Evolutionary conservation across 352 stramenopile species (phyloP), one percentile per base, ranked within the genome.

Genomic region (Pythium scleroteichum): DNA sequence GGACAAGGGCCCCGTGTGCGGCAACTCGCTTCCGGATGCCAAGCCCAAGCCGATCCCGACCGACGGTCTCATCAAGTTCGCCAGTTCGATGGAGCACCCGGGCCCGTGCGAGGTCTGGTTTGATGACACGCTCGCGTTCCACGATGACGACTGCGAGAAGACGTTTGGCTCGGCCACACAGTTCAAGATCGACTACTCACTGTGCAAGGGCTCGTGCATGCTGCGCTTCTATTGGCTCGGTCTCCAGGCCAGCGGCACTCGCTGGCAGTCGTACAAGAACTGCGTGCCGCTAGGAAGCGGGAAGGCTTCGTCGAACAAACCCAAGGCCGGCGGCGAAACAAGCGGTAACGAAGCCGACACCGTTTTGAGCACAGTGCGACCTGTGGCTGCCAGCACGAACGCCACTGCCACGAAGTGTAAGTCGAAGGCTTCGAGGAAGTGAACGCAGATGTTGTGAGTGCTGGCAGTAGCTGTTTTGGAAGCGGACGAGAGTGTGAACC

Each of bases 221-320:
- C 38, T 64, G 4, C 53, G 35, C 32, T 64, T 59, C 50, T 60
- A 65, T 54, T 64, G 62, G 62, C 62, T 69, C 41, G 53, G 23
- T 2, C 44, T 69, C n/a, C 46, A 69, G n/a, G 35, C 58, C 23
- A 42, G 32, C 5, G 27, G n/a, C 12, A 10, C 22, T 22, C 19
- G 27, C 26, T 45, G 27, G 27, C 29, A 44, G 42, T 50, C 42
- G 10, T 50, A 50, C 42, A 50, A 50, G 42, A 50, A 50, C 42
- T 50, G 42, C 19, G 42, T 50, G 10, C 42, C 42, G 6, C 8
- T 50, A 5, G 23, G 19, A 17, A 14, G 19, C 8, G 32, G 48
- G 6, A 55, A 55, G 48, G 16, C 48, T 7, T 27, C 26, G 14
- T 55, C 48, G 12, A 44, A 27, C 48, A 27, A 55, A 12, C 22